phyloP scores from a whole-genome alignment of 2,329 filamentous ascomycete genomes.

The Cercospora sp. region DNA sequence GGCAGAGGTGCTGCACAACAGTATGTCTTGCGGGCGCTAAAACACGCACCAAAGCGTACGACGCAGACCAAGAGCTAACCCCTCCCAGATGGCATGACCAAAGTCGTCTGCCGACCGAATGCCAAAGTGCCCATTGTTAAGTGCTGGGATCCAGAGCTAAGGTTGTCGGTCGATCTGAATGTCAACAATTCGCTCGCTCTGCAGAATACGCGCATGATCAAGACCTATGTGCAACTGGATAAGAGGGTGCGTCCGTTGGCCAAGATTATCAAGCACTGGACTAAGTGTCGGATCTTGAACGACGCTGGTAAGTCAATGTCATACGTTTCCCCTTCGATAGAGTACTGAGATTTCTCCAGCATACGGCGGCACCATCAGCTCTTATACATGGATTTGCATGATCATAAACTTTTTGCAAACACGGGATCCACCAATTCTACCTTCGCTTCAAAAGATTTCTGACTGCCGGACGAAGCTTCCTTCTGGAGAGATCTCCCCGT shows the following conservation, averaged over 20 bases:
- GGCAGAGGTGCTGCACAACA: conserved; percentile 78
- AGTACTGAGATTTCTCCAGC: conserved; percentile 53
- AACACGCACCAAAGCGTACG: background rate
- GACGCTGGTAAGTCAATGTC: conserved; percentile 73
- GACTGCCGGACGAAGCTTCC: conserved; percentile 61
- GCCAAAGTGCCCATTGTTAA: conserved; percentile 99
- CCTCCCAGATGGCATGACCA: conserved; percentile 85
- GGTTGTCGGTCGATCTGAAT: conserved; percentile 94
- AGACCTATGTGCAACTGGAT: conserved; percentile 93
- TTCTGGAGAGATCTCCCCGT: conserved; percentile 70
- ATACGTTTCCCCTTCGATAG: no score
- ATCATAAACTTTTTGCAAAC: conserved; percentile 95
- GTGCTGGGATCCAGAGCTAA: conserved; percentile 92
- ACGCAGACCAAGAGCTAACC: conserved; percentile 28
- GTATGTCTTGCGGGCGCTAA: conserved; percentile 58
- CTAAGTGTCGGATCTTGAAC: conserved; percentile 85
- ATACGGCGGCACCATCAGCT: conserved; percentile 90
- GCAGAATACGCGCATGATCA: conserved; percentile 97
- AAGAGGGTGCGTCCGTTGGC: conserved; percentile 85
- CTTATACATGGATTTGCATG: conserved; percentile 99
- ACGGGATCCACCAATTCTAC: conserved; percentile 78
- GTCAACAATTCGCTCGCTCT: conserved; percentile 95
- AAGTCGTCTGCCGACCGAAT: conserved; percentile 88
- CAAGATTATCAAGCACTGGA: conserved; percentile 98
- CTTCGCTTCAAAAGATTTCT: conserved; percentile 75